phyloP scores from a whole-genome alignment of 1,284 basidiomycete species.

The Phylloboletellus chloephorus region DNA sequence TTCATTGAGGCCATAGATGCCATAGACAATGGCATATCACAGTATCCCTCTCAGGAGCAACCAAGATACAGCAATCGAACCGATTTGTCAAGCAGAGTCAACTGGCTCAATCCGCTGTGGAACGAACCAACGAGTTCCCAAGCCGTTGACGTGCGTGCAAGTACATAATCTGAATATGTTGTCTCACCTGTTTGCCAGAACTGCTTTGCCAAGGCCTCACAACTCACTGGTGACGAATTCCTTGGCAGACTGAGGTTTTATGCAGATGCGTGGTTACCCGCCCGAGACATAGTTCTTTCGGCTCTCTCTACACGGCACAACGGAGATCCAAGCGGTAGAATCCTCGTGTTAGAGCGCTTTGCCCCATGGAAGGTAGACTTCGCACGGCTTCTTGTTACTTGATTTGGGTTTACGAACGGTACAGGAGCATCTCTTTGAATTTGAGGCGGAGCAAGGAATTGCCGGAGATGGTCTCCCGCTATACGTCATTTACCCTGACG shows the following conservation, averaged over 20 bases:
- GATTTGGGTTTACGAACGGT: constrained; percentile 2
- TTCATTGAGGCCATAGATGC: constrained; percentile 95
- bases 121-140: constrained; percentile 66
- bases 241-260: constrained; percentile 78
- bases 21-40: constrained; percentile 91
- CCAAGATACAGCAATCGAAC: constrained; percentile 73
- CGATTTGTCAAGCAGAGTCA: constrained; percentile 79
- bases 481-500: constrained; percentile 92
- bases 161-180: background rate
- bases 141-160: constrained; percentile 58
- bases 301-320: constrained; percentile 61
- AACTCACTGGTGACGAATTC: constrained; percentile 86
- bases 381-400: background rate
- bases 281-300: constrained; percentile 72
- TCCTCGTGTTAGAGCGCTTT: constrained; percentile 80
- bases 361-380: constrained; percentile 76
- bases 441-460: constrained; percentile 59
- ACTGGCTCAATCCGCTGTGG: constrained; percentile 86
- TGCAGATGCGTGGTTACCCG: constrained; percentile 88
- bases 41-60: constrained; percentile 59
- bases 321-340: constrained; percentile 68
- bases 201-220: constrained; percentile 77
- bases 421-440: constrained; percentile 88
- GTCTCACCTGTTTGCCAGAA: constrained; percentile 39
- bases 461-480: constrained; percentile 51